Base-by-base conservation (phyloP, 2,329 filamentous ascomycete species). In the Pleoardoris graminearum region DNA sequence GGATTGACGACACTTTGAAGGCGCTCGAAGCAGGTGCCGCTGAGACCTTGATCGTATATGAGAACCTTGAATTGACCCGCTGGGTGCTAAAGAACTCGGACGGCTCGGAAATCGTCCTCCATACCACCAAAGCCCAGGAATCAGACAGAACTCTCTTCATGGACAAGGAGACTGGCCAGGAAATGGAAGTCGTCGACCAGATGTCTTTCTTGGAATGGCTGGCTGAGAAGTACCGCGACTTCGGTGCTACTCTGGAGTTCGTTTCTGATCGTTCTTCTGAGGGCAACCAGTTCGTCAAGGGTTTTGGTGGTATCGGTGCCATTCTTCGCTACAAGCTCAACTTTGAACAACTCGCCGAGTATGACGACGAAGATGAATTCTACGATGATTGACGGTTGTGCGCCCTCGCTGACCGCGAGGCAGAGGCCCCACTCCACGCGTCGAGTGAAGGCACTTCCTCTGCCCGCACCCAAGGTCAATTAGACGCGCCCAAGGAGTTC, bases 311-410 rank as follows among this genome's bases (percentile, higher is more conserved):
- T 72, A 96, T 99, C 67, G 94, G 94, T 64, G 93, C 93, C 61
- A 88, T 99, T 70, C 86, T 99, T 73, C 91, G 94, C 67, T 99
- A 99, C 86, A 97, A 97, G 82, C 91, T 99, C 82, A 99, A 99
- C 82, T 99, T 99, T 80, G 95, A 99, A 80, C 95, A 99, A 78
- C 84, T 99, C 77, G 89, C 88, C 76, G 94, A 97, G 75, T 83
- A 89, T 71, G 92, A 96, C 75, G 77, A 79, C 56, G 93, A 97
- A 76, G 78, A 80, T 63, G 93, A 97, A 75, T 93, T 93, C 78
- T 97, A 96, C 81, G 87, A 89, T 76, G 85, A 95, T 94, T 93
- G 89, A 93, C 89, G 87, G 83, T 85, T 86, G 85, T 85, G 90
- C 81, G 82, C 84, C 90, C 90, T 93, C 89, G 89, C 87, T 77